phyloP scores from a whole-genome alignment of 2,329 filamentous ascomycete species.

The Tympanopsis confertula region DNA sequence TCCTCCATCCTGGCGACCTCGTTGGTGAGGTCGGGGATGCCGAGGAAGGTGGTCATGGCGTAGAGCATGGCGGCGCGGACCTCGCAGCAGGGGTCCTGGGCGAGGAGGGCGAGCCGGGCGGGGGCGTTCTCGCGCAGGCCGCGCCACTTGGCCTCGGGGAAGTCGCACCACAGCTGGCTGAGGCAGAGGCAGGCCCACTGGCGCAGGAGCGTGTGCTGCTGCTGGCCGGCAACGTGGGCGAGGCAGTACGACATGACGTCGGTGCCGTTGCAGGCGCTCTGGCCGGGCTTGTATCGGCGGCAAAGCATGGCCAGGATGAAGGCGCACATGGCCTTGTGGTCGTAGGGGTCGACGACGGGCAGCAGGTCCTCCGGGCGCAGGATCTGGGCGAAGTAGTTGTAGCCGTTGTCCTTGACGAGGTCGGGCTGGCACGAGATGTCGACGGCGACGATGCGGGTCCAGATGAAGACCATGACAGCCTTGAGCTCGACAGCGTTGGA shows the following conservation, averaged over 20 bases:
- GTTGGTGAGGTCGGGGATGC: slow-evolving; percentile 82
- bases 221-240: slow-evolving; percentile 65
- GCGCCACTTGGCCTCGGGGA: slow-evolving; percentile 87
- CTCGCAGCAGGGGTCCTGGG: slow-evolving; percentile 79
- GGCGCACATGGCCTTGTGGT: slow-evolving; percentile 97
- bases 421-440: slow-evolving; percentile 90
- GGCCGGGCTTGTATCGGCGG: slow-evolving; percentile 84
- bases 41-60: slow-evolving; percentile 85
- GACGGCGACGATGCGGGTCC: slow-evolving; percentile 89
- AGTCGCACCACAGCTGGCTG: slow-evolving; percentile 85
- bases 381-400: slow-evolving; percentile 91
- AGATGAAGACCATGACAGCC: slow-evolving; percentile 98
- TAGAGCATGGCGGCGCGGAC: slow-evolving; percentile 88
- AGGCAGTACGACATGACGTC: slow-evolving; percentile 86
- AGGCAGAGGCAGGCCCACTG: slow-evolving; percentile 96
- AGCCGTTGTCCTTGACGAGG: slow-evolving; percentile 90
- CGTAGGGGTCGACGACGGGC: slow-evolving; percentile 75
- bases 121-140: slow-evolving; percentile 82
- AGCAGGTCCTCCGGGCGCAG: slow-evolving; percentile 74
- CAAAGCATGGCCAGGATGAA: slow-evolving; percentile 97
- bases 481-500: slow-evolving; percentile 91
- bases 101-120: slow-evolving; percentile 65
- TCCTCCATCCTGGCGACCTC: slow-evolving; percentile 87
- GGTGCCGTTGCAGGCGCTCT: slow-evolving; percentile 79
- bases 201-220: slow-evolving; percentile 63